phyloP scores from a whole-genome alignment of 2,329 filamentous ascomycete species.

The Rhytidhysteron rufulum region DNA sequence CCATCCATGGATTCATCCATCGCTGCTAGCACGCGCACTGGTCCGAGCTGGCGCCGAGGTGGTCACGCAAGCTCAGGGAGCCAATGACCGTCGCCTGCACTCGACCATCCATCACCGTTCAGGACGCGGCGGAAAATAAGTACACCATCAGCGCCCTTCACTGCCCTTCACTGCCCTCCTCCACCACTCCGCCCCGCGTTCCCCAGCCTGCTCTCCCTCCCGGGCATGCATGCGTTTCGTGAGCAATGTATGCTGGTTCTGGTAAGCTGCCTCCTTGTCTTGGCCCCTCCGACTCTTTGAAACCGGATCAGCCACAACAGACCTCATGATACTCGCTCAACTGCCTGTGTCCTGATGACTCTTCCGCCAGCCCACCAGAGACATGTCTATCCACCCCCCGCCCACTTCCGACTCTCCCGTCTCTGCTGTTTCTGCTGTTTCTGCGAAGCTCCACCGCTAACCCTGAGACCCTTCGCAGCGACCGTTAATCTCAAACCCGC shows the following conservation, averaged over 20 bases:
- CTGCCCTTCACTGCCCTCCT: too few species aligned
- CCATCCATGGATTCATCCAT: too few species aligned
- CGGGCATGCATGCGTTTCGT: not conserved
- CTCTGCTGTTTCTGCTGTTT: constrained; percentile 2
- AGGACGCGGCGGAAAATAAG: too few species aligned
- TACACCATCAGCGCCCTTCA: too few species aligned
- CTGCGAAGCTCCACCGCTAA: constrained; percentile 7
- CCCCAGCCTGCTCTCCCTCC: too few species aligned
- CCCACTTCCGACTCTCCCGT: not conserved
- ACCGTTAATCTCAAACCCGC: not conserved
- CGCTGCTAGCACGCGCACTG: too few species aligned
- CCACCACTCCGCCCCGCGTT: too few species aligned
- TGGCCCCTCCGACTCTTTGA: constrained; percentile 1
- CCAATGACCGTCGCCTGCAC: too few species aligned
- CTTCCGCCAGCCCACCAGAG: not conserved
- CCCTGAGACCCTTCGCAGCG: constrained; percentile 4
- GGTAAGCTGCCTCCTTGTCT: not conserved
- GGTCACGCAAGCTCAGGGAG: too few species aligned
- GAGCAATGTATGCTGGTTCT: constrained; percentile 1
- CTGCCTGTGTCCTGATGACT: not conserved
- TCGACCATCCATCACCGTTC: too few species aligned
- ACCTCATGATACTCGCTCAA: not conserved
- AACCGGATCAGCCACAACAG: constrained; percentile 2
- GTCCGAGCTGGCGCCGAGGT: too few species aligned
- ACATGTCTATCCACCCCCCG: not conserved